phyloP scores from a whole-genome alignment of 768 basidiomycete genomes.

The Mycena olivaceomarginata region DNA sequence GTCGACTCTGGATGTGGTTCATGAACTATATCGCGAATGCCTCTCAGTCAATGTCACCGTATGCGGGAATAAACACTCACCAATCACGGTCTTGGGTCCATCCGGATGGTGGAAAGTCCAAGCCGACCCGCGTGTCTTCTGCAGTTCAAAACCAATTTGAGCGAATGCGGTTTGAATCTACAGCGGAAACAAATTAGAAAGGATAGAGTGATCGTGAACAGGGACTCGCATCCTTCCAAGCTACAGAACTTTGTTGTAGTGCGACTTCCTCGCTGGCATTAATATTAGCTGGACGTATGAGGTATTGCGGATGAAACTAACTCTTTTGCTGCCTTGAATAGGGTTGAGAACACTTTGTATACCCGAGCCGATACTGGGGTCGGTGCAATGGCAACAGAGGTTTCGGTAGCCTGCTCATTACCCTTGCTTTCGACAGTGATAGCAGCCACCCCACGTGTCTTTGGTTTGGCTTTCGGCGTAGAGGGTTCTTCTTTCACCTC shows the following conservation, averaged over 20 bases:
- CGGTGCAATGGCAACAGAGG: no score
- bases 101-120: constrained; percentile 33
- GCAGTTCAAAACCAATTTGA: constrained; percentile 11
- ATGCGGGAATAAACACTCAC: background rate
- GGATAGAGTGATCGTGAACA: background rate
- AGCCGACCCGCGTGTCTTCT: constrained; percentile 25
- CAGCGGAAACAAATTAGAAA: no score
- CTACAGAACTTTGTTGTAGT: constrained; percentile 21
- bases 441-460: constrained; percentile 10
- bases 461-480: background rate
- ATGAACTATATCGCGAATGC: constrained; percentile 2
- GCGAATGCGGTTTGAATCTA: constrained; percentile 26
- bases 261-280: constrained; percentile 8
- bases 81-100: constrained; percentile 2
- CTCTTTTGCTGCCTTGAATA: no score
- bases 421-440: background rate
- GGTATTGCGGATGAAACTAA: no score
- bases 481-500: background rate
- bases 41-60: background rate
- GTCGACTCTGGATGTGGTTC: constrained; percentile 30
- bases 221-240: constrained; percentile 22
- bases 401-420: background rate
- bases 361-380: no score
- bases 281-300: no score
- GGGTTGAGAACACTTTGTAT: no score